phyloP scores from a whole-genome alignment of 2,329 filamentous ascomycete species.

The Neocatenulostroma microsporum region DNA sequence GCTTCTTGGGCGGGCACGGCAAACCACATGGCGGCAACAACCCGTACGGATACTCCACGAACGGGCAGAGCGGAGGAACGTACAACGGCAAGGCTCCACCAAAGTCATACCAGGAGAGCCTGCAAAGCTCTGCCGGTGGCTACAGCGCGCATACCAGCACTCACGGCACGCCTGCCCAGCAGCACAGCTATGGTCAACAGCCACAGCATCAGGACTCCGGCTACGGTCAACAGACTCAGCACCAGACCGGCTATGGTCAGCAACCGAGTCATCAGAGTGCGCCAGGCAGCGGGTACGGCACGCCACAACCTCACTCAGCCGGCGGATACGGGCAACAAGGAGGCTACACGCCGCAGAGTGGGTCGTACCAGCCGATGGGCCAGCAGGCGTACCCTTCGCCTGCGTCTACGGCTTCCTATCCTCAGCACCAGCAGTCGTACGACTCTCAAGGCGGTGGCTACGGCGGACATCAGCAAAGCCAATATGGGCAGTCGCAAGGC shows the following conservation, averaged over 20 bases:
- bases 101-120: constrained; percentile 25
- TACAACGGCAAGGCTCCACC: constrained; percentile 32
- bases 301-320: constrained; percentile 6
- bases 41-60: constrained; percentile 32
- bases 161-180: constrained; percentile 11
- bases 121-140: constrained; percentile 6
- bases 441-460: constrained; percentile 15
- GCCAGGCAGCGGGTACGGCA: constrained; percentile 6
- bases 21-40: constrained; percentile 24
- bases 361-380: constrained; percentile 3
- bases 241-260: constrained; percentile 5
- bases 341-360: constrained; percentile 3
- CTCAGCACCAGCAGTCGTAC: constrained; percentile 12
- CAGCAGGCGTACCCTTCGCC: constrained; percentile 16
- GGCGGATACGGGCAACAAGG: background rate
- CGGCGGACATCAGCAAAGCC: constrained; percentile 11
- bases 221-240: background rate
- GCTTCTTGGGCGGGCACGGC: constrained; percentile 25
- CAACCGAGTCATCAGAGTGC: constrained; percentile 3
- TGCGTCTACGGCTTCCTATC: constrained; percentile 8
- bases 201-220: background rate
- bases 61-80: constrained; percentile 22
- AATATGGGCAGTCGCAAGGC: too few relatives aligned
- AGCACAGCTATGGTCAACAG: constrained; percentile 1
- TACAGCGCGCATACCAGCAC: constrained; percentile 14